Evolutionary conservation across 495 filamentous ascomycete species (phyloP).

Genomic region (Hypoxylon fragiforme): DNA sequence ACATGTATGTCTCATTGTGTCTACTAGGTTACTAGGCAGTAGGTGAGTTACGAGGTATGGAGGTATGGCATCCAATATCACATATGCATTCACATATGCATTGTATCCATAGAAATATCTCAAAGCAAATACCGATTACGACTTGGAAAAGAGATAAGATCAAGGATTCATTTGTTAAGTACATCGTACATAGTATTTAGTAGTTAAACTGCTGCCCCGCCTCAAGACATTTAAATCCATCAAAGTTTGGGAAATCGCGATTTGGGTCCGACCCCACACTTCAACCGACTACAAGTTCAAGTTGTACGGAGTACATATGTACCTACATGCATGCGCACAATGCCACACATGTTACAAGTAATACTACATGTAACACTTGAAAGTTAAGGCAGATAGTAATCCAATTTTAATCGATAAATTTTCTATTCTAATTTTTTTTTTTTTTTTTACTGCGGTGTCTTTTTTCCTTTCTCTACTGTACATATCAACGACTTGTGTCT

Average conservation of each 20-base stretch:
- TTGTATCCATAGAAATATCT: no score
- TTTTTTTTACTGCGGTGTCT: no score
- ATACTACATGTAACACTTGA: not conserved
- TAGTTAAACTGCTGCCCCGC: slow-evolving; percentile 6
- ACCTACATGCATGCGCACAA: not conserved
- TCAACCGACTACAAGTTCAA: slow-evolving; percentile 15
- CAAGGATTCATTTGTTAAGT: slow-evolving; percentile 21
- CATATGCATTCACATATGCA: not conserved
- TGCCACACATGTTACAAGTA: not conserved
- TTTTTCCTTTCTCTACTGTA: no score
- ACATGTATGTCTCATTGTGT: no score
- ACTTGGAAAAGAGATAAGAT: slow-evolving; percentile 10
- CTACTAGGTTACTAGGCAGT: no score
- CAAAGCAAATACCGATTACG: not conserved
- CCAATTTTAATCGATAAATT: no score
- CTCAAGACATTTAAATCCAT: not conserved
- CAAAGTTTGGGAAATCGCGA: slow-evolving; percentile 25
- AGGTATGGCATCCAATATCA: not conserved
- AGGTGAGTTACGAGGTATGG: not conserved
- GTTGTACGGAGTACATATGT: no score
- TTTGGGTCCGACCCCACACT: slow-evolving; percentile 25
- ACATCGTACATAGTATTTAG: not conserved
- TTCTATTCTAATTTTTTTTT: no score
- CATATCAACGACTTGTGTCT: not conserved
- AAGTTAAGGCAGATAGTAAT: no score